These are phyloP conservation scores for Schrenkiella parvula DNA, from an alignment of 345 rosid genomes.

Conservation along the genomic window DNA sequence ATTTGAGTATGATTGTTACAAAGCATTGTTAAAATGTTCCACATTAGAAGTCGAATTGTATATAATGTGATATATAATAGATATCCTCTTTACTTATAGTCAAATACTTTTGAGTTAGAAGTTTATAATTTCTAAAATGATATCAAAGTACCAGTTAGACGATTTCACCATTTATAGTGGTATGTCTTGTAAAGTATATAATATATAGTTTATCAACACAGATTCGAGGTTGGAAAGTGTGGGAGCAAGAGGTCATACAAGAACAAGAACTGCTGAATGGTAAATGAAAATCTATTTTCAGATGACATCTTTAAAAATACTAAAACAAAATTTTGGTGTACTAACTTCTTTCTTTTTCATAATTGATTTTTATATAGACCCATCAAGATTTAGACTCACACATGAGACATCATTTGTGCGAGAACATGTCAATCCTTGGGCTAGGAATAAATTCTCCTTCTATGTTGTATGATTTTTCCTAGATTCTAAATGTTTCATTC, in stretches of 20 bases:
- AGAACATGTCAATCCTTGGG: conserved; percentile 57
- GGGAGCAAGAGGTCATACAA: conserved; percentile 48
- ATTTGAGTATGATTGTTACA: not conserved
- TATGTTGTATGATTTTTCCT: conserved; percentile 44
- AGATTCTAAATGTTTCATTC: not conserved
- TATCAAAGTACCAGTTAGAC: too few relatives aligned
- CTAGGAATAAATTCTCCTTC: conserved; percentile 40
- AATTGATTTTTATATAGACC: conserved; percentile 37
- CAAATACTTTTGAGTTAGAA: too few relatives aligned
- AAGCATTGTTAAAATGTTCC: too few relatives aligned
- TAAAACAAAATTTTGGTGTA: not conserved
- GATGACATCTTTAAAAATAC: not conserved
- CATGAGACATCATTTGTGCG: conserved; percentile 77
- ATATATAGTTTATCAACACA: conserved; percentile 14
- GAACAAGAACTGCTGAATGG: conserved; percentile 32
- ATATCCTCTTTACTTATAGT: too few relatives aligned
- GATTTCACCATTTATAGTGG: too few relatives aligned
- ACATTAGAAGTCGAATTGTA: too few relatives aligned
- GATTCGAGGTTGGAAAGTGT: conserved; percentile 82
- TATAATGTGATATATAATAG: too few relatives aligned
- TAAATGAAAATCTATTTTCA: not conserved
- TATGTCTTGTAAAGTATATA: too few relatives aligned
- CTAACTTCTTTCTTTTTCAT: not conserved
- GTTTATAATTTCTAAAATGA: too few relatives aligned
- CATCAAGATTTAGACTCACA: conserved; percentile 74